A percentile compares a stretch with the other conserved stretches of the same genome.
Evolutionary conservation across 257 asterid genomes (phyloP).

Genomic region (Scutellaria barbata): DNA sequence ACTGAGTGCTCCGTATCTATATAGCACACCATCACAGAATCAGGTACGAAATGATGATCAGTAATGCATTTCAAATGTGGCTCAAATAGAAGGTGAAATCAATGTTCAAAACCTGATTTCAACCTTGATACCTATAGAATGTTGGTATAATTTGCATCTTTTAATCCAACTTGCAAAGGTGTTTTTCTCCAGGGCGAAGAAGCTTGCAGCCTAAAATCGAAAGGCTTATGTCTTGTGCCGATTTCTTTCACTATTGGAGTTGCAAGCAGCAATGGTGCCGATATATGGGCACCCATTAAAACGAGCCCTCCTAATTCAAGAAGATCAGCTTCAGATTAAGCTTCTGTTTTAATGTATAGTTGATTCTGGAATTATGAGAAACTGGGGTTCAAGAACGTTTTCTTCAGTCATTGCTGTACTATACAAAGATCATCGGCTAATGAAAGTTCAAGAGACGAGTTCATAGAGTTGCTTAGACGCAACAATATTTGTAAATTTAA

Average conservation of each 20-base stretch:
- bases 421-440: background rate
- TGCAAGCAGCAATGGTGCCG: constrained; percentile 86
- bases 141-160: too few species aligned
- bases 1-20: constrained; percentile 86
- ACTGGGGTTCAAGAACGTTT: background rate
- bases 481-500: constrained; percentile 21
- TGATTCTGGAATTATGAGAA: constrained; percentile 16
- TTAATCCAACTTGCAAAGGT: too few species aligned
- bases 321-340: constrained; percentile 36
- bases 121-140: too few species aligned
- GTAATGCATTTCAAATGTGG: background rate
- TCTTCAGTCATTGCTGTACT: too few species aligned
- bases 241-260: constrained; percentile 62
- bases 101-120: too few species aligned
- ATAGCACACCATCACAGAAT: constrained; percentile 40
- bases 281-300: constrained; percentile 93
- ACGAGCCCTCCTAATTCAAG: constrained; percentile 42
- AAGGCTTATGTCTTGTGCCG: constrained; percentile 85
- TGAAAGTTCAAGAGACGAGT: constrained; percentile 23
- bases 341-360: constrained; percentile 32
- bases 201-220: constrained; percentile 54
- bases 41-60: constrained; percentile 50
- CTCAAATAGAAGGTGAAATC: background rate
- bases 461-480: constrained; percentile 22
- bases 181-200: constrained; percentile 48